phyloP scores from a whole-genome alignment of 768 basidiomycete species.

The Lactarius akahatsu region DNA sequence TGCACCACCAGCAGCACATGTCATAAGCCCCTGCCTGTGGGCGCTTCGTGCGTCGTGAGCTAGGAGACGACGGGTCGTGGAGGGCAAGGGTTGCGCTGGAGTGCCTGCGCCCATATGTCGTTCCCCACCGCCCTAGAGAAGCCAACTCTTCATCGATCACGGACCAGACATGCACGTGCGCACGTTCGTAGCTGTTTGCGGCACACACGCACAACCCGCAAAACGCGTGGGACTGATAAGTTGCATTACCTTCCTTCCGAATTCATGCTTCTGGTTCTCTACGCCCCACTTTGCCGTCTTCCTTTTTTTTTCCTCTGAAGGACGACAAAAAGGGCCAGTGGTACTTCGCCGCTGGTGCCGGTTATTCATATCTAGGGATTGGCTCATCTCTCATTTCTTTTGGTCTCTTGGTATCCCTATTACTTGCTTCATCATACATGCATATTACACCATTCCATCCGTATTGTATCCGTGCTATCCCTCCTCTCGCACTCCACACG shows the following conservation, averaged over 20 bases:
- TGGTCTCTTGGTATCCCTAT: background rate
- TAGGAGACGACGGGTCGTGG: background rate
- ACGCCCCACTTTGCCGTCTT: background rate
- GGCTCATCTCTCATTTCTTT: background rate
- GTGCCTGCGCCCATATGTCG: background rate
- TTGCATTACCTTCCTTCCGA: background rate
- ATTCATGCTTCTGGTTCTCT: background rate
- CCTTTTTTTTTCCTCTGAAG: background rate
- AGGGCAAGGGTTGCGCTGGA: background rate
- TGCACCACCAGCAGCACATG: background rate
- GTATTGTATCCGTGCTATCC: background rate
- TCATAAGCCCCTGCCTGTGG: background rate
- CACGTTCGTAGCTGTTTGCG: background rate
- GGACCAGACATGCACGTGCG: background rate
- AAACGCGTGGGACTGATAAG: background rate
- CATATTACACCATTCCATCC: background rate
- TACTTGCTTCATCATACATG: background rate
- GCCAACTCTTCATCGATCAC: background rate
- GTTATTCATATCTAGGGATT: background rate
- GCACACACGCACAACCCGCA: background rate
- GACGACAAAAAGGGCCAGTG: conserved; percentile 1
- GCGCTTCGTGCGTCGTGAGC: background rate
- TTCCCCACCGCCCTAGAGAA: background rate
- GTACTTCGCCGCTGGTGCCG: background rate
- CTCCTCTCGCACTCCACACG: background rate